Evolutionary conservation across 2,329 filamentous ascomycete species (phyloP), one percentile per base, ranked within the genome.

Genomic region (Claviceps sp.): DNA sequence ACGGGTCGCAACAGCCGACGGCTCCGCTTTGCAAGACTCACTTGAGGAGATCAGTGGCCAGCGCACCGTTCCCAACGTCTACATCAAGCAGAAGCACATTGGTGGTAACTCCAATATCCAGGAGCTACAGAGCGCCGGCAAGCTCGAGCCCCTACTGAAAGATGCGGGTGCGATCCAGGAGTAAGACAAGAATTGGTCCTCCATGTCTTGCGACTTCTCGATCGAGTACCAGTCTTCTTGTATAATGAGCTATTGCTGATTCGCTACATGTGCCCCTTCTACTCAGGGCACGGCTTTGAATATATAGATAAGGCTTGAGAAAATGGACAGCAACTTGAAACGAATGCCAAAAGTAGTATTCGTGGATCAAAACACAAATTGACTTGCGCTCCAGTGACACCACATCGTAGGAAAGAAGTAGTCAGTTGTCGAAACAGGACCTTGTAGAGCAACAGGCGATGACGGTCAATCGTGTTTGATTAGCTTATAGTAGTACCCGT

Each of bases 21-120:
- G 93, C 58, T 67, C 72, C 58, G 89, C 75, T 13, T 81, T 98
- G 63, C 93, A 98, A 75, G 75, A 81, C 58, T 89, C 89, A 26
- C 86, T 98, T 55, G 69, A 79, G 60, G 78, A 91, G 57, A 79
- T 97, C 62, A 88, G 82, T 53, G 76, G 79, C 67, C 93, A 98
- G 77, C 77, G 82, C 63, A 91, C 87, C 62, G 93, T 98, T 5
- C 93, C 93, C 62, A 97, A 97, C 75, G 86, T 95, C 73, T 97
- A 87, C 76, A 97, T 98, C 71, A 73, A 73, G 61, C 73, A 89
- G 73, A 74, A 94, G 75, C 91, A 96, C 72, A 94, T 98, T 67
- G 93, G 93, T 57, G 93, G 93, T 60, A 97, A 97, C 80, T 95
- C 89, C 24, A 91, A 94, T 58, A 71, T 97, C 51, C 77, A 81